These are phyloP conservation scores for Beauveria scarabaeidicola DNA, from an alignment of 2,329 filamentous ascomycete genomes.

Conservation along the genomic window DNA sequence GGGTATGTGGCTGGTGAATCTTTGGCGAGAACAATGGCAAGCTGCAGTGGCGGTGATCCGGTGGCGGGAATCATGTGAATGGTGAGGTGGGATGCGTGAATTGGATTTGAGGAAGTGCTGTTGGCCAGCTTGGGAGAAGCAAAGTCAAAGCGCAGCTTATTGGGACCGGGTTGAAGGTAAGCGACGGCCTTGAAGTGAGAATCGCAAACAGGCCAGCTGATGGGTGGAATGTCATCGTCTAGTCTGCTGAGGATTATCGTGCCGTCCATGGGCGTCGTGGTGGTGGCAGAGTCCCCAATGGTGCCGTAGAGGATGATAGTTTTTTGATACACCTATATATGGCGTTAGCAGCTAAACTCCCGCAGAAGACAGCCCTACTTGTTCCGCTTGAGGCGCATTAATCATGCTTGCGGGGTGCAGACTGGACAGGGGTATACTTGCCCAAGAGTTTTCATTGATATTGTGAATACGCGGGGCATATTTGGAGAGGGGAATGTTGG, in stretches of 20 bases:
- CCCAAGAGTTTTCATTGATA: slow-evolving; percentile 75
- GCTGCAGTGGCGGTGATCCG: slow-evolving; percentile 73
- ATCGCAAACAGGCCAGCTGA: slow-evolving; percentile 77
- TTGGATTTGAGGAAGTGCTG: slow-evolving; percentile 54
- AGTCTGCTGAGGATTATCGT: slow-evolving; percentile 70
- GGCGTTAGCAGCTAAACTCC: background rate
- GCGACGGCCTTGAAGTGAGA: slow-evolving; percentile 89
- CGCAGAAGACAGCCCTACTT: background rate
- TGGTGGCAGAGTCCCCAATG: slow-evolving; percentile 62
- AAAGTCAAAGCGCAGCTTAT: slow-evolving; percentile 83
- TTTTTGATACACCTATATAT: slow-evolving; percentile 75
- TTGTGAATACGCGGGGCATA: slow-evolving; percentile 77
- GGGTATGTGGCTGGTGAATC: slow-evolving; percentile 86
- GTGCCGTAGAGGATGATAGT: slow-evolving; percentile 73
- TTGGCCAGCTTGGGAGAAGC: slow-evolving; percentile 71
- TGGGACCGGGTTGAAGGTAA: slow-evolving; percentile 85
- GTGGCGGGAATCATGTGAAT: slow-evolving; percentile 79
- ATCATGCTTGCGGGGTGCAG: background rate
- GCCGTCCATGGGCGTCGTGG: slow-evolving; percentile 65
- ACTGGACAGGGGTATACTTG: slow-evolving; percentile 35
- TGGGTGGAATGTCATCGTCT: slow-evolving; percentile 77
- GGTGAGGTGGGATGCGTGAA: slow-evolving; percentile 72
- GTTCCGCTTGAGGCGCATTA: background rate
- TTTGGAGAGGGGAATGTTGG: slow-evolving; percentile 57
- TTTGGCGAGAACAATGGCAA: slow-evolving; percentile 79